Conservation (phyloP, 441 rosid genomes). For the Bocquillonia castaneifolia region DNA sequence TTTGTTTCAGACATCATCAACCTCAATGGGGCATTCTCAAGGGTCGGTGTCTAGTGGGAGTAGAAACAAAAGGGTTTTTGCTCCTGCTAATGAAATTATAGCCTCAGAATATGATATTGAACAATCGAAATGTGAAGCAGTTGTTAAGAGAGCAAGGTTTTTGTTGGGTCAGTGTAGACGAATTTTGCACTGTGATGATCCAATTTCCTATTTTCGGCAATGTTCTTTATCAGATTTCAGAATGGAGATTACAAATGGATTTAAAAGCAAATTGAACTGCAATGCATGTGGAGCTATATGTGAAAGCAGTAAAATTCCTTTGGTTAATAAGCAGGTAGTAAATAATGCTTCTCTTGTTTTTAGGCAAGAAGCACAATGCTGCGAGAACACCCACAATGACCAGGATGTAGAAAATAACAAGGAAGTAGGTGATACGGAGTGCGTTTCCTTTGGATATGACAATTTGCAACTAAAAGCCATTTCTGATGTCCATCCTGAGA, state of each 20-base stretch:
- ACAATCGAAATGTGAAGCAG: conserved; percentile 24
- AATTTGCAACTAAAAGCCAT: conserved; percentile 21
- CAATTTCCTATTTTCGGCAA: conserved; percentile 44
- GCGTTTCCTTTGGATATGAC: conserved; percentile 21
- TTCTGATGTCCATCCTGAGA: conserved; percentile 21
- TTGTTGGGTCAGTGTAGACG: conserved; percentile 47
- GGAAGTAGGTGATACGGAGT: not conserved
- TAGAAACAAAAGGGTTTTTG: conserved; percentile 68
- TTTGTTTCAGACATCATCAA: conserved; percentile 28
- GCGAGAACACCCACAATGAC: conserved; percentile 17
- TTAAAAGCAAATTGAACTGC: conserved; percentile 9
- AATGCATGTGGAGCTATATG: not conserved
- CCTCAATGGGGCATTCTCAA: conserved; percentile 37
- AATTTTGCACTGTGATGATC: conserved; percentile 56
- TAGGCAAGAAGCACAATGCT: conserved; percentile 21
- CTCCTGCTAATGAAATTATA: conserved; percentile 35
- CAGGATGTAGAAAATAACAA: conserved; percentile 1
- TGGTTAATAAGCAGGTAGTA: conserved; percentile 24
- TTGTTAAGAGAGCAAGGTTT: conserved; percentile 36
- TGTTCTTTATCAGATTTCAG: conserved; percentile 29
- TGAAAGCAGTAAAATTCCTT: conserved; percentile 13
- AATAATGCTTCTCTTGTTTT: conserved; percentile 21
- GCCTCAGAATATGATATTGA: conserved; percentile 23
- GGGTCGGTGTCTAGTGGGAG: conserved; percentile 55
- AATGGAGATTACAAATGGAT: conserved; percentile 24